Conservation (phyloP, 2,329 filamentous ascomycete species). For the Fonsecaea pugnacius region DNA sequence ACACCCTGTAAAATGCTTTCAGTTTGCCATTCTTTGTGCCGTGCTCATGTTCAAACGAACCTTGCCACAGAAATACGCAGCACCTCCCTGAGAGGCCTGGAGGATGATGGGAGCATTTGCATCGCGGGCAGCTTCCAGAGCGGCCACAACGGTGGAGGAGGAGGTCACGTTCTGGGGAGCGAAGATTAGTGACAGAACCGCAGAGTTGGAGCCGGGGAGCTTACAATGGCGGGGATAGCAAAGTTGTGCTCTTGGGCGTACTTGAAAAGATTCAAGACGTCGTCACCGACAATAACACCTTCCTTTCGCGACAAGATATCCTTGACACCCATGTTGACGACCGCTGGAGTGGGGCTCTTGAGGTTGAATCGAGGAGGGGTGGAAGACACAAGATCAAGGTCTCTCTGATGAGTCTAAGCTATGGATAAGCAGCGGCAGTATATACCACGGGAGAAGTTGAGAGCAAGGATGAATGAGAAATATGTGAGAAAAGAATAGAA, state of each 20-base stretch:
- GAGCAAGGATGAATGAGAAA: not conserved
- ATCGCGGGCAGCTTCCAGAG: constrained; percentile 94
- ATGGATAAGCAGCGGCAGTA: not conserved
- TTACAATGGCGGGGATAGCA: constrained; percentile 80
- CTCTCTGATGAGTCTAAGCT: constrained; percentile 4
- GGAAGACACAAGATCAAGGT: not conserved
- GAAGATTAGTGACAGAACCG: constrained; percentile 14
- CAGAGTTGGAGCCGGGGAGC: constrained; percentile 37
- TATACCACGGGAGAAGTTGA: not conserved
- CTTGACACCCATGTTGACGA: constrained; percentile 44
- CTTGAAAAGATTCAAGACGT: constrained; percentile 76
- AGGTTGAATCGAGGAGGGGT: not conserved
- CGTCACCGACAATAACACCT: constrained; percentile 70
- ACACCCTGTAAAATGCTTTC: constrained; percentile 61
- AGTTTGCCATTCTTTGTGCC: constrained; percentile 5
- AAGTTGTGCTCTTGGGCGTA: constrained; percentile 86
- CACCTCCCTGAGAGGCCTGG: constrained; percentile 90
- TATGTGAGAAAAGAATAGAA: constrained; percentile 14
- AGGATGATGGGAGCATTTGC: constrained; percentile 89
- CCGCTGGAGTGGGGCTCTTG: constrained; percentile 17
- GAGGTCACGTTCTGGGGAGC: constrained; percentile 78
- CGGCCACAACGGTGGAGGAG: constrained; percentile 80
- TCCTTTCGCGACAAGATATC: constrained; percentile 66
- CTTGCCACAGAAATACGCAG: constrained; percentile 91
- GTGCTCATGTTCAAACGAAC: constrained; percentile 46